phyloP scores from a whole-genome alignment of 169 alveolate species.

The Babesia ovata region DNA sequence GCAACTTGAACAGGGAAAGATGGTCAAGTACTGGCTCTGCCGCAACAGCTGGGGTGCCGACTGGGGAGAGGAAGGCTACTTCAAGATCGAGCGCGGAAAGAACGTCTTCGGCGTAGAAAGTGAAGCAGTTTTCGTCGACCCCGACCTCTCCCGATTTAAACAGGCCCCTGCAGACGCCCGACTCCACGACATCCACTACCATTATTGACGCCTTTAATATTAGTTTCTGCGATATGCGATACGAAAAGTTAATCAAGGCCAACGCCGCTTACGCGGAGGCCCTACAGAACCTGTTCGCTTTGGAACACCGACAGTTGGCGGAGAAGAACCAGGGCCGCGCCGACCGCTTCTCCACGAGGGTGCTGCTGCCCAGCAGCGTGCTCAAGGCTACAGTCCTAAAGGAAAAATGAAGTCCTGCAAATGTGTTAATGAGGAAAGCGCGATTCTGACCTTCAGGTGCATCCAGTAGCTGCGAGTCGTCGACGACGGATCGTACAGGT shows the following conservation, averaged over 20 bases:
- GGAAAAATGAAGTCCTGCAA: conserved; percentile 59
- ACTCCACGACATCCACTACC: conserved; percentile 26
- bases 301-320: conserved; percentile 26
- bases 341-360: conserved; percentile 17
- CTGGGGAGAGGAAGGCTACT: conserved; percentile 83
- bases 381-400: conserved; percentile 48
- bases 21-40: conserved; percentile 82
- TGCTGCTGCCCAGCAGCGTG: conserved; percentile 31
- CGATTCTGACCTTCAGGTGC: conserved; percentile 40
- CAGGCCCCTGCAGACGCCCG: conserved; percentile 19
- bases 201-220: not conserved
- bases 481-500: conserved; percentile 67
- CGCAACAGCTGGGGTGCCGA: conserved; percentile 82
- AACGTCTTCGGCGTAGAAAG: conserved; percentile 84
- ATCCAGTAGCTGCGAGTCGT: conserved; percentile 35
- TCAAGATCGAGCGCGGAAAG: conserved; percentile 79
- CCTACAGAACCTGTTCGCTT: conserved; percentile 24
- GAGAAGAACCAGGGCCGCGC: conserved; percentile 10
- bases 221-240: not conserved
- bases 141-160: conserved; percentile 68
- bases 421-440: not conserved
- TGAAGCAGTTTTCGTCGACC: conserved; percentile 88
- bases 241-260: conserved; percentile 6
- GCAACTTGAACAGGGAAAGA: conserved; percentile 39
- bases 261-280: conserved; percentile 9